Evolutionary conservation across 2,329 filamentous ascomycete species (phyloP), one percentile per base, ranked within the genome.

Genomic region (Phaeosphaeriaceae sp.): DNA sequence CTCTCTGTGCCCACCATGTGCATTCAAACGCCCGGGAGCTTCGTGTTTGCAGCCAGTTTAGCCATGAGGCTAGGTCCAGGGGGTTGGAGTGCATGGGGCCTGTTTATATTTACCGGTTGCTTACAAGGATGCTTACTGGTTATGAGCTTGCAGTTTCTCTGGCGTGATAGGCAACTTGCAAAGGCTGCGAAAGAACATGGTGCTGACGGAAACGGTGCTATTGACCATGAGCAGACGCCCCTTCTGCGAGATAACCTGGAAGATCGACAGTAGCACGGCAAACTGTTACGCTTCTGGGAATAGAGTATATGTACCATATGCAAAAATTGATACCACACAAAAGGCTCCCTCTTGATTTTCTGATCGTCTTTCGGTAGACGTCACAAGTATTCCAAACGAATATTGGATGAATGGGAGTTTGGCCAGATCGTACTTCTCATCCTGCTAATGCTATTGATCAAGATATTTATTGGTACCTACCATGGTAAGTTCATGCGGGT

Each of bases 1-100:
- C 77, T 99, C 63, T 96, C 91, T 66, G 94, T 99, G 48, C 88
- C 91, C 4, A 97, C 97, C 88, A 97, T 99, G 92, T 89, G 89
- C 70, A 96, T 99, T 28, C 94, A 99, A 73, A 97, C 93, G 0
- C 94, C 94, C 0, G 94, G 94, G 0, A 92, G 91, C 50, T 87
- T 96, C 61, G 77, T 99, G 6, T 97, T 96, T 76, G 92, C 93
- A 0, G 87, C 83, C 11, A 97, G 92, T 70, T 77, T 99, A 35
- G 91, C 87, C 42, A 85, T 84, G 6, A 83, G 94, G 37, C 81
- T 97, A 16, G 94, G 94, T 0, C 81, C 80, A 64, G 85, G 83
- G 28, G 93, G 93, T 0, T 99, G 94, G 94, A 97, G 92, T 74
- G 91, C 92, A 0, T 99, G 94, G 94, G 87, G 91, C 8, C 87